Evolutionary conservation across 768 basidiomycete genomes (phyloP), one percentile per base, ranked within the genome.

Genomic region (Arthromyces matolae): DNA sequence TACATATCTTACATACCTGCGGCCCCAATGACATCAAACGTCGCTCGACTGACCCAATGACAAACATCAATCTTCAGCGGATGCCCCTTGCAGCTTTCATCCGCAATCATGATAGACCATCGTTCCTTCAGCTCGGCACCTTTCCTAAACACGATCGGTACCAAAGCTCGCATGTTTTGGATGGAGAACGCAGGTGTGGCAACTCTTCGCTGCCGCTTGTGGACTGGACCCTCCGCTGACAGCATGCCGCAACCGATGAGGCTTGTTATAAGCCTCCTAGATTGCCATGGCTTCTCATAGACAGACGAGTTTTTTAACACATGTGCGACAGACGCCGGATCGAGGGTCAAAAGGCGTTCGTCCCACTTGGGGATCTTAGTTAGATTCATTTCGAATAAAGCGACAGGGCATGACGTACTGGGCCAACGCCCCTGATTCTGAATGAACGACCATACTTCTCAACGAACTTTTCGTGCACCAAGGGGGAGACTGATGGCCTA

Each of bases 11-110:
- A 8, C 35, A 23, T 46, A 89, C 88, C 89, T 33, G 92, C 89
- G n/a, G 89, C 63, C 1, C 92, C 93, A 55, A 96, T 92, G 35
- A 94, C 84, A 63, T 95, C 93, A 58, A 96, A 88, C 0, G 92
- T 92, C 8, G 84, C 83, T 34, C 90, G 77, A 53, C 83, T 86
- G 27, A 93, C 65, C 86, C 87, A 94, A 54, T 79, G 81, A 59
- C 80, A 83, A 6, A 93, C 79, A 57, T 96, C 89, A 20, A 96
- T 60, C 57, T 58, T 74, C 50, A 52, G n/a, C n/a, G n/a, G n/a
- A n/a, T n/a, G n/a, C n/a, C n/a, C n/a, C n/a, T n/a, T n/a, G n/a
- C 52, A 34, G 48, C 56, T 52, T 51, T 68, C 14, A 39, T 49
- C 47, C 28, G 48, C 45, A 39, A 80, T 63, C 57, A 85, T 70